These are phyloP conservation scores for Geranium rotundifolium DNA, from an alignment of 345 rosid species.

Conservation along the genomic window DNA sequence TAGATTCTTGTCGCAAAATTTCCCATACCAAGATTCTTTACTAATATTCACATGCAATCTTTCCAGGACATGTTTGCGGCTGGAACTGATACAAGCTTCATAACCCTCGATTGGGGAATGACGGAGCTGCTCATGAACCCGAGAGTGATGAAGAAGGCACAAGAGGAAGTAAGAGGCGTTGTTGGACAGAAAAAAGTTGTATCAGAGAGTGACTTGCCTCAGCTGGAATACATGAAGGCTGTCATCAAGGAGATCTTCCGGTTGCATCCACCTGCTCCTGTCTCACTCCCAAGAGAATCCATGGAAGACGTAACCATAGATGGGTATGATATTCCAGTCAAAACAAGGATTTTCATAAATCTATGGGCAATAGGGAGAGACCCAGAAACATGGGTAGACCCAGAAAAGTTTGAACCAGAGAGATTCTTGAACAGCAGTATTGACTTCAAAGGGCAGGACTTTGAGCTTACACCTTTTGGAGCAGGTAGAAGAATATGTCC, in stretches of 20 bases:
- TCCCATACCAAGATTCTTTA: no score
- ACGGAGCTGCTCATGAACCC: constrained; percentile 31
- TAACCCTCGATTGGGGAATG: no score
- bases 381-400: constrained; percentile 29
- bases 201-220: constrained; percentile 28
- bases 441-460: constrained; percentile 41
- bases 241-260: constrained; percentile 44
- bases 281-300: constrained; percentile 46
- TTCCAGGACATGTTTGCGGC: constrained; percentile 36
- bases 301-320: constrained; percentile 26
- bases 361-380: constrained; percentile 36
- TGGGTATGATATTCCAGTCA: no score
- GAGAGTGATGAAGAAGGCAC: constrained; percentile 23
- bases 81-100: no score
- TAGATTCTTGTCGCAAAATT: no score
- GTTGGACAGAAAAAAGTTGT: constrained; percentile 26
- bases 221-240: constrained; percentile 32
- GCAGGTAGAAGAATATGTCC: constrained; percentile 47
- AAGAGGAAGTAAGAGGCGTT: constrained; percentile 24
- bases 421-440: constrained; percentile 29
- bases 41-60: not conserved
- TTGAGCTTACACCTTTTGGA: constrained; percentile 45
- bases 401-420: constrained; percentile 31
- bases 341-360: constrained; percentile 28
- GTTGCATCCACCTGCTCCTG: constrained; percentile 44